Evolutionary conservation across 1,284 basidiomycete species (phyloP).

Genomic region (Tylopilus orsonianus): DNA sequence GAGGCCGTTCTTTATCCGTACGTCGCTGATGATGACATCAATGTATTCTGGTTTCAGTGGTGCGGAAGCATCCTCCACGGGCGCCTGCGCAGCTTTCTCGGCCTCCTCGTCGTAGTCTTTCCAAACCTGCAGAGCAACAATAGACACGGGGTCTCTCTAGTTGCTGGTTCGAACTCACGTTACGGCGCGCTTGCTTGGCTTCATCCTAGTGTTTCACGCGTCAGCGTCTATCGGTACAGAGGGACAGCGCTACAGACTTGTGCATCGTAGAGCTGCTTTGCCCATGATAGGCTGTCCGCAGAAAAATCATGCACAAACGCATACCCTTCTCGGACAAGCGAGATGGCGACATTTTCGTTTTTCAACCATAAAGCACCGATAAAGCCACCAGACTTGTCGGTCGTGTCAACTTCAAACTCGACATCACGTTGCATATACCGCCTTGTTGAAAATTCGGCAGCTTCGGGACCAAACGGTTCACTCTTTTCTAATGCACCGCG

Average conservation of each 20-base stretch:
- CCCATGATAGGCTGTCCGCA: constrained; percentile 79
- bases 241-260: constrained; percentile 52
- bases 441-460: constrained; percentile 77
- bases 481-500: constrained; percentile 82
- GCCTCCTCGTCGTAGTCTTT: constrained; percentile 73
- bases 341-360: constrained; percentile 81
- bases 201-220: constrained; percentile 50
- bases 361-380: constrained; percentile 88
- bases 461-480: constrained; percentile 87
- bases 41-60: constrained; percentile 82
- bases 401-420: constrained; percentile 86
- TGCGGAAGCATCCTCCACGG: constrained; percentile 43
- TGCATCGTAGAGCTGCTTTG: constrained; percentile 78
- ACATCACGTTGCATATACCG: constrained; percentile 93
- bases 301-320: constrained; percentile 88
- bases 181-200: constrained; percentile 75
- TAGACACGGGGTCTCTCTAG: background rate
- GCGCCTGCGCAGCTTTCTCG: constrained; percentile 49
- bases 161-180: constrained; percentile 49
- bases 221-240: constrained; percentile 10
- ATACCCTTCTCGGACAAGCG: constrained; percentile 83
- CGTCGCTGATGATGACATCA: constrained; percentile 90
- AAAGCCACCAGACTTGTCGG: constrained; percentile 95
- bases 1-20: constrained; percentile 75
- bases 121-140: constrained; percentile 65